Conservation (phyloP, 495 filamentous ascomycete species). For the Venustampulla echinocandica region DNA sequence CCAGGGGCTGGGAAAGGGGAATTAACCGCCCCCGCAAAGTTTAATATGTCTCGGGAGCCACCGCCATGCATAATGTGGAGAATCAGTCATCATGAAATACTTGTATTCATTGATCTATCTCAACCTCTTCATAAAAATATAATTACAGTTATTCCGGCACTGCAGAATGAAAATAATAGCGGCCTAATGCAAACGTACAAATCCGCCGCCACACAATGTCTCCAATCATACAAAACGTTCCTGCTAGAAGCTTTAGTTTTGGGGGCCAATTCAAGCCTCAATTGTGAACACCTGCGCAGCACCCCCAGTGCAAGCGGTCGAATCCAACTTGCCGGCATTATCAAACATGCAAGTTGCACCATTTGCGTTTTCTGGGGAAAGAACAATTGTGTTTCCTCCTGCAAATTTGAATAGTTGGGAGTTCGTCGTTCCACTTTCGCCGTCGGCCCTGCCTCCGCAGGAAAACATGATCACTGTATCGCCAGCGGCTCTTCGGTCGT, state of each 20-base stretch:
- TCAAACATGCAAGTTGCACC: slow-evolving; percentile 34
- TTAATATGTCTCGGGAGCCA: too few species aligned
- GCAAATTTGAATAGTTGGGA: slow-evolving; percentile 20
- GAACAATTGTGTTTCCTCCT: slow-evolving; percentile 31
- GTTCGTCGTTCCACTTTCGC: slow-evolving; percentile 24
- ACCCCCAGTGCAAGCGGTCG: slow-evolving; percentile 32
- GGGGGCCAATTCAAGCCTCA: slow-evolving; percentile 1
- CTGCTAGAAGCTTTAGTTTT: too few species aligned
- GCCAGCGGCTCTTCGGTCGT: slow-evolving; percentile 32
- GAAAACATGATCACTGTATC: slow-evolving; percentile 44
- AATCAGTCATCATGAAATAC: too few species aligned
- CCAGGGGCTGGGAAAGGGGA: too few species aligned
- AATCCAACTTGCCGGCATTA: slow-evolving; percentile 30
- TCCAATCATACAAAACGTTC: background rate
- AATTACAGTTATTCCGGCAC: too few species aligned
- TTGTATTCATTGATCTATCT: too few species aligned
- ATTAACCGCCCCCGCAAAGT: too few species aligned
- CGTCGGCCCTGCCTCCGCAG: slow-evolving; percentile 45
- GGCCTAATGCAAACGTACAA: too few species aligned
- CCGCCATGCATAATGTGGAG: too few species aligned
- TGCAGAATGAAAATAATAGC: too few species aligned
- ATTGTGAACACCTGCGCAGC: slow-evolving; percentile 39
- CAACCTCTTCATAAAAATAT: too few species aligned
- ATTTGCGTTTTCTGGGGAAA: slow-evolving; percentile 33
- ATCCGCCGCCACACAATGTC: too few species aligned